Percentiles rank a stretch among this genome's conserved stretches.
phyloP scores from a whole-genome alignment of 371 early-diverging fungal genomes.

The Syncephalis fuscata region DNA sequence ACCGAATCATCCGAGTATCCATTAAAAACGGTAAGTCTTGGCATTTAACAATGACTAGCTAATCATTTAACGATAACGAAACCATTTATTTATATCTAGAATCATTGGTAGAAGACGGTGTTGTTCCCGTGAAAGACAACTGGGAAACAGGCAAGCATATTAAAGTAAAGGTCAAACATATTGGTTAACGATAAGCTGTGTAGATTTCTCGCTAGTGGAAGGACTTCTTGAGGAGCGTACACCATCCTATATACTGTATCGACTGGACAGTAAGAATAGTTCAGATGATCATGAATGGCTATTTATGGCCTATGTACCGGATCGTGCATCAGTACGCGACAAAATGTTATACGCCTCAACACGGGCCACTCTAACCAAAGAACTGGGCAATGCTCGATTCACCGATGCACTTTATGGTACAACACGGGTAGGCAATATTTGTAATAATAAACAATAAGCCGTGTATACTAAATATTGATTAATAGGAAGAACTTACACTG shows the following conservation, averaged over 20 bases:
- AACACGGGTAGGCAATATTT: conserved; percentile 18
- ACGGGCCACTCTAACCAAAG: conserved; percentile 51
- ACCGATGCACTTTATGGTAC: conserved; percentile 67
- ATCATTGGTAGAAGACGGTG: conserved; percentile 2
- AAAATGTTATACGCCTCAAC: conserved; percentile 85
- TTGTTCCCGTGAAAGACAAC: background rate
- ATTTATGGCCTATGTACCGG: conserved; percentile 62
- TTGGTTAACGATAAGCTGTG: too few relatives aligned
- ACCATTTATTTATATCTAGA: background rate
- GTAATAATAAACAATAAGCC: background rate
- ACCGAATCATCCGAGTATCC: conserved; percentile 6
- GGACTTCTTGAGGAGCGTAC: conserved; percentile 26
- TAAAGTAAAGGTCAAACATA: too few relatives aligned
- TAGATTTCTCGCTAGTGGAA: conserved; percentile 31
- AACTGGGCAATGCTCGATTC: conserved; percentile 62
- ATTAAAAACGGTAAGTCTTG: conserved; percentile 3
- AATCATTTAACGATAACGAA: background rate
- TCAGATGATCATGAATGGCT: conserved; percentile 48
- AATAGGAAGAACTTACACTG: conserved; percentile 35
- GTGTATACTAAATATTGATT: background rate
- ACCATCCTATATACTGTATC: conserved; percentile 53
- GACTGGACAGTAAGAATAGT: conserved; percentile 29
- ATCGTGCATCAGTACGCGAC: conserved; percentile 37
- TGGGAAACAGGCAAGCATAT: conserved; percentile 2
- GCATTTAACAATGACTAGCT: background rate